These are phyloP conservation scores for Verticillium nubilum DNA, from an alignment of 2,329 filamentous ascomycete genomes.

Conservation along the genomic window DNA sequence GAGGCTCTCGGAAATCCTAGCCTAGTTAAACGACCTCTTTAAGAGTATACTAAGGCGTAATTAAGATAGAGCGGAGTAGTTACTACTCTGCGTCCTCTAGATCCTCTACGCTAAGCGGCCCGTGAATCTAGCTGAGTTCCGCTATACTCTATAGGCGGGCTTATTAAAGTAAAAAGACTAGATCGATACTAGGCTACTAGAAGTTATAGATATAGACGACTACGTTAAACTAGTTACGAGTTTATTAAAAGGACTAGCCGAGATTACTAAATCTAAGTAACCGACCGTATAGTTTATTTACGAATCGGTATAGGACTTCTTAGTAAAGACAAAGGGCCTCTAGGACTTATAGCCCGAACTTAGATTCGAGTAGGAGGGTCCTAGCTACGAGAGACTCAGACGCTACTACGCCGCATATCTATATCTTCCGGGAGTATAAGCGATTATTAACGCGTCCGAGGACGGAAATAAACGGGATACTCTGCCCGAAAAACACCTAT, in stretches of 20 bases:
- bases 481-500: conserved; percentile 25
- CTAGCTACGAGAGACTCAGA: conserved; percentile 28
- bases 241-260: conserved; percentile 45
- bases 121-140: conserved; percentile 36
- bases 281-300: conserved; percentile 47
- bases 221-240: conserved; percentile 24
- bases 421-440: conserved; percentile 6
- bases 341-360: conserved; percentile 20
- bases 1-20: conserved; percentile 27
- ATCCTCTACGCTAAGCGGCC: conserved; percentile 43
- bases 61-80: conserved; percentile 25
- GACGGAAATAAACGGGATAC: neutral
- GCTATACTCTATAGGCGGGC: conserved; percentile 30
- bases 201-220: conserved; percentile 14
- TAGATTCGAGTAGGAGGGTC: conserved; percentile 20
- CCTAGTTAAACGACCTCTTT: conserved; percentile 41
- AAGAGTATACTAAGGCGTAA: conserved; percentile 45
- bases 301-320: conserved; percentile 42
- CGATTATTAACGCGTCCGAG: neutral
- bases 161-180: conserved; percentile 1
- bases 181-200: conserved; percentile 2
- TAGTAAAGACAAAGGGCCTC: conserved; percentile 29
- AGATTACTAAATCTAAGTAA: conserved; percentile 25
- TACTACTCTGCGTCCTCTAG: conserved; percentile 45
- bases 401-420: conserved; percentile 24